These are phyloP conservation scores for Aureobasidium sp. DNA, from an alignment of 2,329 filamentous ascomycete genomes.

Conservation along the genomic window DNA sequence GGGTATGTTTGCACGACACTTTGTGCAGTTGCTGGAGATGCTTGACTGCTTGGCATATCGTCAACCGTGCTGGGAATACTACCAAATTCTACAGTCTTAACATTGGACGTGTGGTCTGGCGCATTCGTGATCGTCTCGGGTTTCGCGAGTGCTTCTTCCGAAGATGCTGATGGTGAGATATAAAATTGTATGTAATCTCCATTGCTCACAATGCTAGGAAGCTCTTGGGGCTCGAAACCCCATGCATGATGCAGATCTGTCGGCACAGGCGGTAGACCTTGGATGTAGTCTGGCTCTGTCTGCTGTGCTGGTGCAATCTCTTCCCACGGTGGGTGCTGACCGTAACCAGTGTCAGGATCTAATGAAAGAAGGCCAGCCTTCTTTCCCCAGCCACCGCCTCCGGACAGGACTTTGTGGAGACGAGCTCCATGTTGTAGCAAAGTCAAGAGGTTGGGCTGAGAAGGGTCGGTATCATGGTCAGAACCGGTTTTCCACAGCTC, in stretches of 20 bases:
- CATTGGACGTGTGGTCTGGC: not conserved
- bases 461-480: not conserved
- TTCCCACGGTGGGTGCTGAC: not conserved
- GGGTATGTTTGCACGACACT: slow-evolving; percentile 17
- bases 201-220: slow-evolving; percentile 51
- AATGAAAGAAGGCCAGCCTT: slow-evolving; percentile 74
- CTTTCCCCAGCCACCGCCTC: slow-evolving; percentile 76
- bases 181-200: slow-evolving; percentile 65
- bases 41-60: slow-evolving; percentile 14
- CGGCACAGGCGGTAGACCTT: not conserved
- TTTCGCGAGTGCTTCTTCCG: not conserved
- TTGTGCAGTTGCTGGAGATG: slow-evolving; percentile 16
- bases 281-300: slow-evolving; percentile 3
- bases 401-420: slow-evolving; percentile 57
- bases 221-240: slow-evolving; percentile 28
- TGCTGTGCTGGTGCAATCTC: not conserved
- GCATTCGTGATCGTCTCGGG: slow-evolving; percentile 25
- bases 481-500: not conserved
- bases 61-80: slow-evolving; percentile 41
- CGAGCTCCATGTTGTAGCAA: slow-evolving; percentile 28
- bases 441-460: not conserved
- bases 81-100: slow-evolving; percentile 32
- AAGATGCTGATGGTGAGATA: slow-evolving; percentile 25
- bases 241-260: slow-evolving; percentile 22
- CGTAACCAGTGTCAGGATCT: slow-evolving; percentile 55